Conservation (phyloP, 1,284 basidiomycete genomes). For the Trametes versicolor region DNA sequence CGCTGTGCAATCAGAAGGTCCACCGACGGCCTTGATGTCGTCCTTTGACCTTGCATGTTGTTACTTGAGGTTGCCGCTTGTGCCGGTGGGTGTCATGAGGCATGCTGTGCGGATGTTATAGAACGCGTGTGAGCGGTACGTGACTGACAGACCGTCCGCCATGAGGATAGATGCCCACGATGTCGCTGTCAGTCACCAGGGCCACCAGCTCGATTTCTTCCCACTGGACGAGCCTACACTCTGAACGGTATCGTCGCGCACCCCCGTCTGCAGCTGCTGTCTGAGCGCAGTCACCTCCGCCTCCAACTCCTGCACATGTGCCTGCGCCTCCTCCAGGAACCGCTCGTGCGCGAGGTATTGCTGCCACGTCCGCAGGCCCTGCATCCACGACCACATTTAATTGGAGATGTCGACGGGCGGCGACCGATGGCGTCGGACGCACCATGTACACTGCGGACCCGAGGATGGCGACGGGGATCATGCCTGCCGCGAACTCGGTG, state of each 20-base stretch:
- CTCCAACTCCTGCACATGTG: constrained; percentile 64
- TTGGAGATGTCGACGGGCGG: constrained; percentile 1
- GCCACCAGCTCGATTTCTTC: constrained; percentile 29
- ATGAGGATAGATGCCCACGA: not conserved
- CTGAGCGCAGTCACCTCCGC: constrained; percentile 59
- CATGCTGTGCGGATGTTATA: not conserved
- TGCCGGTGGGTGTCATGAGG: too few species aligned
- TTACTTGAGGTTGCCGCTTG: too few species aligned
- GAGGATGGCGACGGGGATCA: constrained; percentile 79
- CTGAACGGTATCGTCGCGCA: not conserved
- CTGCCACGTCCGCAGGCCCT: constrained; percentile 74
- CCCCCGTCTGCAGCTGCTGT: constrained; percentile 24
- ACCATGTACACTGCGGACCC: constrained; percentile 83
- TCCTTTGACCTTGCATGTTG: too few species aligned
- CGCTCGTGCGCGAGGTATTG: constrained; percentile 74
- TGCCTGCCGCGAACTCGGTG: constrained; percentile 71
- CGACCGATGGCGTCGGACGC: constrained; percentile 40
- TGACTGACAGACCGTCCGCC: constrained; percentile 6
- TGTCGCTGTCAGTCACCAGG: constrained; percentile 19
- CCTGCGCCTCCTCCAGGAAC: constrained; percentile 66
- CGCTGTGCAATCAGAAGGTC: too few species aligned
- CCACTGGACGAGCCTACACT: constrained; percentile 6
- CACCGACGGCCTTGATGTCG: too few species aligned
- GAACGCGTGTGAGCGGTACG: constrained; percentile 10
- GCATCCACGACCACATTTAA: constrained; percentile 12